Base-by-base conservation (phyloP, 495 filamentous ascomycete species). In the Pyrenula massariospora region DNA sequence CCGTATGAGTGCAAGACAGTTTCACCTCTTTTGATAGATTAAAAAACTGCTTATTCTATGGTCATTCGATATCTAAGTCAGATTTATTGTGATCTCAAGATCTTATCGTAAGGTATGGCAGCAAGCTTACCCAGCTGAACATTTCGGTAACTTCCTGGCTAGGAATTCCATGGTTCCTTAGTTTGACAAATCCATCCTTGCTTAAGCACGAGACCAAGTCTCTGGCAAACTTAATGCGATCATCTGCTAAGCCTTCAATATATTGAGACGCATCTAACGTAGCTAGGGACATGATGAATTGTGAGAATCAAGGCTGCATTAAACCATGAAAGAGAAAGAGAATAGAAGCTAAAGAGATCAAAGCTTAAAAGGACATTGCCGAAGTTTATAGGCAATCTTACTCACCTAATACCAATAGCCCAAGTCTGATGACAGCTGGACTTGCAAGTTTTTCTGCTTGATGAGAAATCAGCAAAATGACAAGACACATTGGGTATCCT, bases 101-200 rank as follows among this genome's bases (percentile, higher is more conserved):
- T 48, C 42, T 11, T 19, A 48, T 19, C 19, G 42, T 11, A 48
- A 48, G 42, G 42, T 48, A 19, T 19, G 11, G 42, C 8, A 12
- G 47, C 11, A 54, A 15, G 11, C 55, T 23, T 25, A 63, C 61
- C 56, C 54, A 59, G 1, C n/a, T 25, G 47, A 60, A 53, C 15
- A 57, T 31, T 8, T 62, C 51, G 12, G 60, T 48, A 10, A 66
- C 50, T 23, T 25, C 12, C 36, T 62, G 25, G 11, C 25, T 48
- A 2, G 58, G 52, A 24, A 65, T 52, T 3, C 60, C 60, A 24
- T 66, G 63, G 42, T 65, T 63, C 10, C 59, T 24, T 21, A 66
- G 50, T 48, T 63, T 62, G 2, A 66, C 63, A 25, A 65, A 66
- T 3, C 63, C 63, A 31, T 57, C 54, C n/a, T 63, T 56, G 15